Percentiles rank a stretch among this genome's conserved stretches.
phyloP scores from a whole-genome alignment of 1,139 yeast genomes.

The Taphrina pruni region DNA sequence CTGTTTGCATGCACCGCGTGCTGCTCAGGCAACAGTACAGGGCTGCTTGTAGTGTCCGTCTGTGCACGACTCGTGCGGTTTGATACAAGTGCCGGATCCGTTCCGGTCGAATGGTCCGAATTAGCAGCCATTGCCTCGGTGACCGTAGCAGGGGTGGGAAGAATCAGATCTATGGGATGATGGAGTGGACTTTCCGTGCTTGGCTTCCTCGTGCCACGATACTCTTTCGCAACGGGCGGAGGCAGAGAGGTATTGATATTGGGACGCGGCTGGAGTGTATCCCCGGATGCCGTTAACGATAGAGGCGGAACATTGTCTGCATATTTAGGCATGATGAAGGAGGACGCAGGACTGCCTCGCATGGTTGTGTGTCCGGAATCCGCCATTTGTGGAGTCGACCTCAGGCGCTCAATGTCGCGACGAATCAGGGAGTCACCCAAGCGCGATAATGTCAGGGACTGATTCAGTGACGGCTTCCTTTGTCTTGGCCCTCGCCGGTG shows the following conservation, averaged over 20 bases:
- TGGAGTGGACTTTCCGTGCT: constrained; percentile 12
- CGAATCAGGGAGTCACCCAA: constrained; percentile 28
- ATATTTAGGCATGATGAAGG: constrained; percentile 36
- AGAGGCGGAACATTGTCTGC: constrained; percentile 8
- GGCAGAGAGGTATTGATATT: background rate
- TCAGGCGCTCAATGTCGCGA: constrained; percentile 27
- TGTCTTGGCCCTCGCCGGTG: constrained; percentile 10
- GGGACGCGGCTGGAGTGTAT: background rate
- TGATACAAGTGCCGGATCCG: constrained; percentile 7
- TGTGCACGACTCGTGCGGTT: constrained; percentile 1
- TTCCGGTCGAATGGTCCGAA: background rate
- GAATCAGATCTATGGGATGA: background rate
- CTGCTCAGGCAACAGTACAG: background rate
- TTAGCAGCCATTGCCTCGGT: background rate
- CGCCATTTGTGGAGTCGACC: constrained; percentile 18
- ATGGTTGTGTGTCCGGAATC: constrained; percentile 30
- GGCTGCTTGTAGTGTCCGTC: constrained; percentile 10
- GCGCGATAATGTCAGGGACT: constrained; percentile 9
- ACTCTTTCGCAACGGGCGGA: background rate
- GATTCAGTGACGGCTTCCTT: constrained; percentile 4
- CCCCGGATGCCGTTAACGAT: background rate
- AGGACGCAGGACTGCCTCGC: constrained; percentile 30
- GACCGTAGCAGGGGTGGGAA: constrained; percentile 6
- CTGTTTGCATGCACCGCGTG: background rate
- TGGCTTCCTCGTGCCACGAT: constrained; percentile 2